These are phyloP conservation scores for Globisporangium sylvaticum DNA, from an alignment of 352 stramenopile species.

Conservation along the genomic window DNA sequence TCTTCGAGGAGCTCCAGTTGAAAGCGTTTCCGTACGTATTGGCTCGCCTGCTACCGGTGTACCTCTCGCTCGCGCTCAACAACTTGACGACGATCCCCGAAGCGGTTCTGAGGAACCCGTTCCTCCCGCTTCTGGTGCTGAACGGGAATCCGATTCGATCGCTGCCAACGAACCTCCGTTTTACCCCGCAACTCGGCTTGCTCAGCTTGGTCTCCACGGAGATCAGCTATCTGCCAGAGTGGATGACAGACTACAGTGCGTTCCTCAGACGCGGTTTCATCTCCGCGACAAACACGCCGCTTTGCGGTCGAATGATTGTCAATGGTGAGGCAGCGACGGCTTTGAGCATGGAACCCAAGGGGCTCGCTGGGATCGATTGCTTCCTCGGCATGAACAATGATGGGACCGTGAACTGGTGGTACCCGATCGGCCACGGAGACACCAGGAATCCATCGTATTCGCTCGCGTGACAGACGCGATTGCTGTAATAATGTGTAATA, in stretches of 20 bases:
- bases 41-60: neutral
- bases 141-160: constrained; percentile 14
- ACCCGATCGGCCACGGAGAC: constrained; percentile 1
- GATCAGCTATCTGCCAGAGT: neutral
- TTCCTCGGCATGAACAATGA: neutral
- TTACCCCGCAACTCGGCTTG: neutral
- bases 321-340: neutral
- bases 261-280: neutral
- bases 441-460: constrained; percentile 5
- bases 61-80: constrained; percentile 10
- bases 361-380: constrained; percentile 3
- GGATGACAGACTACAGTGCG: neutral
- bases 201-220: neutral
- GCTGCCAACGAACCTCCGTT: neutral
- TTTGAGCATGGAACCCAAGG: no score
- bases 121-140: constrained; percentile 4
- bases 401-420: constrained; percentile 5
- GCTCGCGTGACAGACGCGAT: neutral
- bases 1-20: constrained; percentile 2
- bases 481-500: neutral
- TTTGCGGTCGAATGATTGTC: constrained; percentile 2
- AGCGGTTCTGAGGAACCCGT: neutral
- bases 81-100: neutral
- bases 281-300: neutral
- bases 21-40: neutral